Evolutionary conservation across 192 early-diverging fungal genomes (phyloP), one percentile per base, ranked within the genome.

Genomic region (Coemansia sp.): DNA sequence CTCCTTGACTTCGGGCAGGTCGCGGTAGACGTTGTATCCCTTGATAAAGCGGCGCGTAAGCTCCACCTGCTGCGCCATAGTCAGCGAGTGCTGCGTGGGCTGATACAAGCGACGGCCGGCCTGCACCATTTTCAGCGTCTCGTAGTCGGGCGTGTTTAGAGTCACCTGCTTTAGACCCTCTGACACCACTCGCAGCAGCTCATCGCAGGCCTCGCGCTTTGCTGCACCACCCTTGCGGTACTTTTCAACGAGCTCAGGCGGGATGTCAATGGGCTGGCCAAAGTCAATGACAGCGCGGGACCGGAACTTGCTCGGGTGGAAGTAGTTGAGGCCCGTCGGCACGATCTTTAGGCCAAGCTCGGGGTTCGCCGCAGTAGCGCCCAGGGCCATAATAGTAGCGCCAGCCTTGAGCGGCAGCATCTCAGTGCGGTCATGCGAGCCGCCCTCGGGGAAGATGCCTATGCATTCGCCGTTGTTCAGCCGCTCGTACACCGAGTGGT

Each of bases 381-480:
- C 93, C 9, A 99, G 83, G 7, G 92, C 91, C 91, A 94, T 93
- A 63, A 90, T 84, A 0, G 91, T 88, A 9, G 88, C 90, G 38
- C 91, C 91, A 51, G 90, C 91, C 87, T 98, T 99, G 51, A 99
- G 81, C 28, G 97, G 97, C 57, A 99, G 77, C 86, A 99, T 91
- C 67, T 97, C 91, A 5, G 93, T 86, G 57, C 95, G 92, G 77
- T 99, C 97, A 83, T 99, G 97, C 70, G 90, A 92, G 13, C 97
- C 97, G 43, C 97, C 96, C 63, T 98, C 97, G 6, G 97, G 97
- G 79, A 99, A 99, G 62, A 99, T 99, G 14, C 94, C 94, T 7
- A 99, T 89, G 69, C 93, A 94, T 23, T 79, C 83, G 59, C 88
- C 83, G 28, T 63, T 74, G 64, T 91, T 86, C 33, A 99, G 70